These are phyloP conservation scores for Bothriochloa decipiens DNA, from an alignment of 176 grass and related monocot species.

Conservation along the genomic window DNA sequence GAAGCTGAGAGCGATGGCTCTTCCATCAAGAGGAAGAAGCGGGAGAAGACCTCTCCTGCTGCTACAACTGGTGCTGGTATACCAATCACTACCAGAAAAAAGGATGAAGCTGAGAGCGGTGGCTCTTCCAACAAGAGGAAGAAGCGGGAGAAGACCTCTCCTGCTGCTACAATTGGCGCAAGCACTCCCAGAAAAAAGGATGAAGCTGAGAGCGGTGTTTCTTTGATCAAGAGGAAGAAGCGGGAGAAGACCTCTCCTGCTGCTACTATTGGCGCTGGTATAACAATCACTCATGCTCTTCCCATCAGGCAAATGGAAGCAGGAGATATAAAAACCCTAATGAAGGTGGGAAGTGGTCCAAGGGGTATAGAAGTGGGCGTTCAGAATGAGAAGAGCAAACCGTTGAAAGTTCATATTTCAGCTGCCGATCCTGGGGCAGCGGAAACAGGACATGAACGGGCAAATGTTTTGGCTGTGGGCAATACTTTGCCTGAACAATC, in stretches of 20 bases:
- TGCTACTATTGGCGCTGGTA: neutral
- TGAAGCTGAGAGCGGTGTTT: conserved; percentile 2
- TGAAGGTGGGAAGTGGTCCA: neutral
- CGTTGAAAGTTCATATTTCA: conserved; percentile 21
- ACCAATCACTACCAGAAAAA: conserved; percentile 15
- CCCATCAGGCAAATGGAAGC: conserved; percentile 54
- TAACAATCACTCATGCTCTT: conserved; percentile 44
- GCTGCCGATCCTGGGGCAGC: neutral
- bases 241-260: neutral
- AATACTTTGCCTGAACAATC: neutral
- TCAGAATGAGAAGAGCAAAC: conserved; percentile 25
- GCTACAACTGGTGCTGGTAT: no score
- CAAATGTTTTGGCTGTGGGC: conserved; percentile 1
- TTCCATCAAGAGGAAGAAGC: conserved; percentile 39
- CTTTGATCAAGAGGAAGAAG: conserved; percentile 39
- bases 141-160: conserved; percentile 27
- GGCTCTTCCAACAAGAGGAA: conserved; percentile 29
- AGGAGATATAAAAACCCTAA: conserved; percentile 34
- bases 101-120: conserved; percentile 12
- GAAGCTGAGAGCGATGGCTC: neutral
- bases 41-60: neutral
- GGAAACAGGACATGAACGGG: conserved; percentile 20
- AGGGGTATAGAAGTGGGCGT: neutral
- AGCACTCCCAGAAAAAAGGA: conserved; percentile 28
- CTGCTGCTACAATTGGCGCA: neutral